phyloP scores from a whole-genome alignment of 129 eudicot genomes.

The Saposhnikovia divaricata region DNA sequence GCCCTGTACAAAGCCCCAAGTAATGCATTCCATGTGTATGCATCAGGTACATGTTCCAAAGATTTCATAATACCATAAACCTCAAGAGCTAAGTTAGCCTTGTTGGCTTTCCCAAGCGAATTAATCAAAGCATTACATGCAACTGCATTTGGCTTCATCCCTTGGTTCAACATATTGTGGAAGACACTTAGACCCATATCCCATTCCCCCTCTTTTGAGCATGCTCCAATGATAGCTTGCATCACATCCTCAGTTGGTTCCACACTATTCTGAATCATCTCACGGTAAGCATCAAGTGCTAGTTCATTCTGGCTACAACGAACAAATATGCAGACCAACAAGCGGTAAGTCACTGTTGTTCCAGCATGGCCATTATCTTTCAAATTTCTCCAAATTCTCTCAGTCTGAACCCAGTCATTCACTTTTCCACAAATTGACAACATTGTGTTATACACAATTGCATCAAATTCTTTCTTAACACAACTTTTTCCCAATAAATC shows the following conservation, averaged over 20 bases:
- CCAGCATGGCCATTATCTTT: slow-evolving; percentile 41
- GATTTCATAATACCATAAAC: slow-evolving; percentile 50
- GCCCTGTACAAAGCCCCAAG: slow-evolving; percentile 68
- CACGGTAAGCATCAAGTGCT: slow-evolving; percentile 79
- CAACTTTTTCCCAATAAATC: no score
- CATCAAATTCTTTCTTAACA: no score
- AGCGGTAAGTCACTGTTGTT: slow-evolving; percentile 50
- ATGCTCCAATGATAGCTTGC: slow-evolving; percentile 72
- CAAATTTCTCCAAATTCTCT: slow-evolving; percentile 60
- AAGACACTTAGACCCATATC: slow-evolving; percentile 52
- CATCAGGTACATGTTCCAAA: slow-evolving; percentile 59
- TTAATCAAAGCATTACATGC: slow-evolving; percentile 73
- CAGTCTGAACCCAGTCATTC: no score
- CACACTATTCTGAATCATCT: slow-evolving; percentile 59
- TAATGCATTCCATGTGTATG: slow-evolving; percentile 87
- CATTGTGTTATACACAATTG: no score
- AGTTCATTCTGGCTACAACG: slow-evolving; percentile 62
- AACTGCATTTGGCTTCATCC: slow-evolving; percentile 53
- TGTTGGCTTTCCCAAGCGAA: slow-evolving; percentile 65
- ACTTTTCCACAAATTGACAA: no score
- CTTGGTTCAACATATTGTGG: slow-evolving; percentile 48
- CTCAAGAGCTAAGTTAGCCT: slow-evolving; percentile 55
- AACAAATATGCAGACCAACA: slow-evolving; percentile 56
- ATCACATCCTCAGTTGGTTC: slow-evolving; percentile 52
- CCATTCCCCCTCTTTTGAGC: slow-evolving; percentile 71